Evolutionary conservation across 2,329 filamentous ascomycete genomes (phyloP), one percentile per base, ranked within the genome.

Genomic region (Dothideomycetes sp.): DNA sequence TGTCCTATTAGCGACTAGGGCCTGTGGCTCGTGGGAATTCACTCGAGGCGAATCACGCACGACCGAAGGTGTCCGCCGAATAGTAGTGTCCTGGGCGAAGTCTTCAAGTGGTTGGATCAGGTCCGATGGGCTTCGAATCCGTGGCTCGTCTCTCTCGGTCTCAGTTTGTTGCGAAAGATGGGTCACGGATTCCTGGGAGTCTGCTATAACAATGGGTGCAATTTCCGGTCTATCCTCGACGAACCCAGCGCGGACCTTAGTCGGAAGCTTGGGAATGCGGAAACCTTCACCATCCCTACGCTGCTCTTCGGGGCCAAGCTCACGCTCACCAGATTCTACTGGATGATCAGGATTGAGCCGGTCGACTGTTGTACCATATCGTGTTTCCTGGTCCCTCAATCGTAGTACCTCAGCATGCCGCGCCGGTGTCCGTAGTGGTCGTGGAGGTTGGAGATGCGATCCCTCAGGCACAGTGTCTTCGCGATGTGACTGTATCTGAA

Each of bases 381-480:
- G 41, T 18, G 44, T 35, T n/a, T 42, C 36, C n/a, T 52, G 52
- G 7, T 51, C 19, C 4, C 56, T 52, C 5, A 43, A 43, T 24
- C 52, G 43, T 45, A 59, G 59, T 39, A 43, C 52, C 2, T 43
- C 39, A 4, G 40, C 39, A 11, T 47, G 38, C 12, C 40, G 44
- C 12, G 31, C 31, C 5, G 31, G 4, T 1, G 35, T 35, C 1
- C 19, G 34, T n/a, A 35, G 31, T 17, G 17, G 9, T 3, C 24
- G 14, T 7, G 40, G 40, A 31, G 31, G 35, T 9, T 35, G 34
- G 33, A 61, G 49, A 35, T 54, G 49, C 2, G 58, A 57, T 16
- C 49, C 51, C 17, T 44, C 32, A 3, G 56, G 56, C 5, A 60
- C 46, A 1, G 58, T 60, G 19, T 54, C 53, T 24, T 54, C 51